Percentiles rank a stretch among this genome's conserved stretches.
These are phyloP conservation scores for Cercospora citrullina DNA, from an alignment of 2,329 filamentous ascomycete genomes.

Conservation along the genomic window DNA sequence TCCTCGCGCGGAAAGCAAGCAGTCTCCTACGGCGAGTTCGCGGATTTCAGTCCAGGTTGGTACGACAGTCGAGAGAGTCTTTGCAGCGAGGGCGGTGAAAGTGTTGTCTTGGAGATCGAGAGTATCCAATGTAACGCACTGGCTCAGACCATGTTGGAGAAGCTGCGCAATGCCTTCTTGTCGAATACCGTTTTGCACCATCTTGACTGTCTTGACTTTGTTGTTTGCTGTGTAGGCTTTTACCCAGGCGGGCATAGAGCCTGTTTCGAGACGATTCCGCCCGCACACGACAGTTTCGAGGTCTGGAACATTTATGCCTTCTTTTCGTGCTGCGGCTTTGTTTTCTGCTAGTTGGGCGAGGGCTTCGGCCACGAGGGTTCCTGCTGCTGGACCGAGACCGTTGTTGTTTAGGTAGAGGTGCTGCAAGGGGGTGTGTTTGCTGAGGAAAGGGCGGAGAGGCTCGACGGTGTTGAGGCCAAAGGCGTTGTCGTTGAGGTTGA, in stretches of 20 bases:
- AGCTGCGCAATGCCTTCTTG: conserved; percentile 87
- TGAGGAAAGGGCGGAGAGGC: conserved; percentile 88
- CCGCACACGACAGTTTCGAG: conserved; percentile 98
- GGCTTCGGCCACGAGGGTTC: conserved; percentile 83
- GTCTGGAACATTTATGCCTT: conserved; percentile 68
- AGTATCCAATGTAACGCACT: conserved; percentile 67
- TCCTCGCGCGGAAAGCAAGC: conserved; percentile 76
- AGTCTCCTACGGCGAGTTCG: conserved; percentile 89
- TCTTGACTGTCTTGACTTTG: conserved; percentile 82
- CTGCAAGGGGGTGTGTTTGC: conserved; percentile 82
- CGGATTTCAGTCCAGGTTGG: conserved; percentile 71
- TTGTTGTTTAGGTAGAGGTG: conserved; percentile 99
- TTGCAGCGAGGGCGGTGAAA: conserved; percentile 79
- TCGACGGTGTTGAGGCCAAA: conserved; percentile 95
- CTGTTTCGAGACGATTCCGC: conserved; percentile 91
- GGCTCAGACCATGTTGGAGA: conserved; percentile 73
- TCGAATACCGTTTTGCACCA: conserved; percentile 97
- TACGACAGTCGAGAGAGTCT: conserved; percentile 73
- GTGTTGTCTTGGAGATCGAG: conserved; percentile 97
- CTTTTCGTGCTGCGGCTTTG: conserved; percentile 75
- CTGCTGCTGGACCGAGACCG: conserved; percentile 87
- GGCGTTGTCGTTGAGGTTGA: conserved; percentile 97
- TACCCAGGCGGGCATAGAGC: conserved; percentile 94
- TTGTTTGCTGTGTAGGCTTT: conserved; percentile 78
- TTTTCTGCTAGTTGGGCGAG: conserved; percentile 78